These are phyloP conservation scores for Fraxinus pennsylvanica DNA, from an alignment of 257 asterid species.

Conservation along the genomic window DNA sequence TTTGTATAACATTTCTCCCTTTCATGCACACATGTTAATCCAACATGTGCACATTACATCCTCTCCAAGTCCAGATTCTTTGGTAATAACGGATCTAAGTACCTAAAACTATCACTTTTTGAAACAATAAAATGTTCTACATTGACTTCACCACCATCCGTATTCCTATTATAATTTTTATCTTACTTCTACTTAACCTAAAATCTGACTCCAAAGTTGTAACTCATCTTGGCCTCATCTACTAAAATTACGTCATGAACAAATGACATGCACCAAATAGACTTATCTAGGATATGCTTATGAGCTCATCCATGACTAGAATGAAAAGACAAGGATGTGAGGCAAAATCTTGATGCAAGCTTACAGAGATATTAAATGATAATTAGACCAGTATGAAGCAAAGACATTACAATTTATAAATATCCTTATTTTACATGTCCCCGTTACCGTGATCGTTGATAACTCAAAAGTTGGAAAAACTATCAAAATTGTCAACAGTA, in stretches of 20 bases:
- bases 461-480: constrained; percentile 3
- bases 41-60: not conserved
- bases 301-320: not conserved
- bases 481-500: not conserved
- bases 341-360: not conserved
- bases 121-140: not conserved
- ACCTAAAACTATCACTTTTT: not conserved
- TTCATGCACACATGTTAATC: not conserved
- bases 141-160: not conserved
- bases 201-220: not conserved
- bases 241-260: not conserved
- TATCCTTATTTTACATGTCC: not conserved
- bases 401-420: not conserved
- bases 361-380: not conserved
- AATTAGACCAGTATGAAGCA: not conserved
- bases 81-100: not conserved
- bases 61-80: not conserved
- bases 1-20: not conserved
- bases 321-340: not conserved
- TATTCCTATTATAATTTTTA: not conserved
- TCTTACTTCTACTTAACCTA: not conserved
- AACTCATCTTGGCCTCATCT: not conserved
- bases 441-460: not conserved
- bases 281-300: not conserved
- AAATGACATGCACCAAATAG: not conserved